Evolutionary conservation across 768 basidiomycete species (phyloP).

Genomic region (Rhodosporidiobolus sp.): DNA sequence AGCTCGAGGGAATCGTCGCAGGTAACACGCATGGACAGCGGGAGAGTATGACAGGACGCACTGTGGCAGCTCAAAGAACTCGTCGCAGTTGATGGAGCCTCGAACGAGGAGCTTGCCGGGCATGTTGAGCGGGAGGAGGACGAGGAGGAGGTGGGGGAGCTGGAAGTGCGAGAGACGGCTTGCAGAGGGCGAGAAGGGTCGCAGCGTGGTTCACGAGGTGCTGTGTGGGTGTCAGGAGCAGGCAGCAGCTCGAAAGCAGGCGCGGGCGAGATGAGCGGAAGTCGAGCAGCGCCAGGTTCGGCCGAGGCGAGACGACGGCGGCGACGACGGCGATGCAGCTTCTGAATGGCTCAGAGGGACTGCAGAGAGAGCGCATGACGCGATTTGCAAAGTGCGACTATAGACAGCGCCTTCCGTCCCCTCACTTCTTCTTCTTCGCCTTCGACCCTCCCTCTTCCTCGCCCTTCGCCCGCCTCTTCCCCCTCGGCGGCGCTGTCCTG

Average conservation of each 20-base stretch:
- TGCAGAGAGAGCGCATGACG: too few relatives aligned
- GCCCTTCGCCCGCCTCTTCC: neutral
- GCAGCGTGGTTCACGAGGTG: too few relatives aligned
- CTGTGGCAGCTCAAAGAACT: constrained; percentile 38
- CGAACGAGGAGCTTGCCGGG: constrained; percentile 39
- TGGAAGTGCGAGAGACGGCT: neutral
- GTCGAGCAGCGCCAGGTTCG: too few relatives aligned
- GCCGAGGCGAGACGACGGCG: too few relatives aligned
- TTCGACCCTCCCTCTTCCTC: neutral
- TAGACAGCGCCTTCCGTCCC: too few relatives aligned
- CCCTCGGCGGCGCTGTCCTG: neutral
- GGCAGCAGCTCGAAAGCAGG: too few relatives aligned
- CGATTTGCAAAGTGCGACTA: too few relatives aligned
- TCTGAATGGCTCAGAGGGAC: too few relatives aligned
- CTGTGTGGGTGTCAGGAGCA: too few relatives aligned
- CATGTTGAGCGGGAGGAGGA: neutral
- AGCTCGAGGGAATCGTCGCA: too few relatives aligned
- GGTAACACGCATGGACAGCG: constrained; percentile 22
- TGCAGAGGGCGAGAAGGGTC: neutral
- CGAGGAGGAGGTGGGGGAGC: too few relatives aligned
- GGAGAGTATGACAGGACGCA: constrained; percentile 45
- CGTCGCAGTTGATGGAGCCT: constrained; percentile 47
- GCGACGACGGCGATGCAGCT: too few relatives aligned
- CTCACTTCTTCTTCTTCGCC: neutral
- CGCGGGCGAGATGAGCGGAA: neutral